These are phyloP conservation scores for Apiospora hydei DNA, from an alignment of 2,329 filamentous ascomycete genomes.

Conservation along the genomic window DNA sequence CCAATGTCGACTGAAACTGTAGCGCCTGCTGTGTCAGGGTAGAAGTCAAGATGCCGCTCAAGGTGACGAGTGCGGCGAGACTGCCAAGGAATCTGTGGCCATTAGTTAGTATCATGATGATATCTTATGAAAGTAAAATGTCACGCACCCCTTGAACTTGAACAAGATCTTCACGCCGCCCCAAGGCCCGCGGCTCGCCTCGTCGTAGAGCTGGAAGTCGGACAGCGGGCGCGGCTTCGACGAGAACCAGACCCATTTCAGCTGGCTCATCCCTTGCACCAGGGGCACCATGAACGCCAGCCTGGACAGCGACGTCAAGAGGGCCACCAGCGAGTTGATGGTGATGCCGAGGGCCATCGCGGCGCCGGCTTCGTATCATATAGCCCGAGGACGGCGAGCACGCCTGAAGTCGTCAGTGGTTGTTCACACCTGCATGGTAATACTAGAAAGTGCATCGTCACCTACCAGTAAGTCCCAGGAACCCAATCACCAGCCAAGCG, in stretches of 20 bases:
- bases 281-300: conserved; percentile 19
- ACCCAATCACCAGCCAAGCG: background rate
- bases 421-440: too few species aligned
- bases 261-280: conserved; percentile 8
- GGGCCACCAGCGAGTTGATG: conserved; percentile 11
- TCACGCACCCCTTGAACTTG: conserved; percentile 12
- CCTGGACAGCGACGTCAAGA: conserved; percentile 8
- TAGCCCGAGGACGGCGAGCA: background rate
- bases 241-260: conserved; percentile 21
- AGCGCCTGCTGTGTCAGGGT: conserved; percentile 12
- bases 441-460: too few species aligned
- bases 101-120: background rate
- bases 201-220: conserved; percentile 19
- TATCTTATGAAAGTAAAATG: background rate
- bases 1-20: background rate
- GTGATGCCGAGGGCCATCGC: conserved; percentile 19
- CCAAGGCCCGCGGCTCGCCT: background rate
- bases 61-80: background rate
- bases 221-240: conserved; percentile 4
- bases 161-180: background rate
- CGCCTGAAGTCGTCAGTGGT: background rate
- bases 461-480: background rate
- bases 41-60: conserved; percentile 18
- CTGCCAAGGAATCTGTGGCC: background rate
- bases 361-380: background rate